Evolutionary conservation across 2,329 filamentous ascomycete species (phyloP).

Genomic region (Pseudonectria foliicola): DNA sequence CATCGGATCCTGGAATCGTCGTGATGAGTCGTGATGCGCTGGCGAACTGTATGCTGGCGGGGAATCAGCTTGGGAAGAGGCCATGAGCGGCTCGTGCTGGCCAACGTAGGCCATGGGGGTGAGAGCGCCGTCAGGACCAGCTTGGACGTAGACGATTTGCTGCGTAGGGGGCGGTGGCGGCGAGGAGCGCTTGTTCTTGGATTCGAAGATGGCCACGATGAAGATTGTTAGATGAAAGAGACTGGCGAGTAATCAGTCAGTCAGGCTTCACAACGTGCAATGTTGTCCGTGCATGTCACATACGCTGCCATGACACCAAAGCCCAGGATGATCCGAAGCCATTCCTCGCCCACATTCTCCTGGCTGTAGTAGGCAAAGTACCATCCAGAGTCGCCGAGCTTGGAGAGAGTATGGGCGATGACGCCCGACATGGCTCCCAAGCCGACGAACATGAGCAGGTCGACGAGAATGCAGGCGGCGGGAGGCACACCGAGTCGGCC

Average conservation of each 20-base stretch:
- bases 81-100: no score
- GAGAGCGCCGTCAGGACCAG: neutral
- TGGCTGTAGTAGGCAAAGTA: constrained; percentile 10
- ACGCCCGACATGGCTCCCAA: constrained; percentile 8
- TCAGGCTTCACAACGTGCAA: neutral
- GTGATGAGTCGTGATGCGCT: no score
- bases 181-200: neutral
- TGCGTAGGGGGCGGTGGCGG: neutral
- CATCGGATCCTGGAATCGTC: no score
- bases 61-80: no score
- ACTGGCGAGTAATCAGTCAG: neutral
- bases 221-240: neutral
- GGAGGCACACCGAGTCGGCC: constrained; percentile 3
- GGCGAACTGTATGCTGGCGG: no score
- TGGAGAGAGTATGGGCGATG: constrained; percentile 7
- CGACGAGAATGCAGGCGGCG: constrained; percentile 7
- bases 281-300: neutral
- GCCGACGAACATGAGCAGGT: constrained; percentile 7
- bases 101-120: no score
- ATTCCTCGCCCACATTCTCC: constrained; percentile 5
- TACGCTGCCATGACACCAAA: constrained; percentile 9
- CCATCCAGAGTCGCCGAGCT: constrained; percentile 9
- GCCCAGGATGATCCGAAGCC: constrained; percentile 5
- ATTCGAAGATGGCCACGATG: constrained; percentile 1
- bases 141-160: constrained; percentile 3